Percentiles rank a stretch among this genome's conserved stretches.
phyloP scores from a whole-genome alignment of 176 grass and related monocot genomes.

The Oryza officinalis region DNA sequence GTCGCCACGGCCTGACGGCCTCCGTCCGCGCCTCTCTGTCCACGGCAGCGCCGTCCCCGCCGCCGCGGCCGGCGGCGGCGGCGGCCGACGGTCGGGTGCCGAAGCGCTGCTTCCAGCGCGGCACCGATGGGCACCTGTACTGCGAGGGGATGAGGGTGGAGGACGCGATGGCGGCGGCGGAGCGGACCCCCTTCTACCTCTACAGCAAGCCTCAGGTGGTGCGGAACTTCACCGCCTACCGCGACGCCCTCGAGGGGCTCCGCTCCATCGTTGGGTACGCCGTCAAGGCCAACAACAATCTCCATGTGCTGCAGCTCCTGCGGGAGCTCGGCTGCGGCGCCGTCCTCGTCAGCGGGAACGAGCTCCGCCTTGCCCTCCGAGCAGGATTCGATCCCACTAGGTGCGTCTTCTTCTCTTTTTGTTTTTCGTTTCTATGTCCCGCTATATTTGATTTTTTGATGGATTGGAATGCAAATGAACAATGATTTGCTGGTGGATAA shows the following conservation, averaged over 20 bases:
- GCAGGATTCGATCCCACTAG: constrained; percentile 80
- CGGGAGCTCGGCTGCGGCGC: constrained; percentile 75
- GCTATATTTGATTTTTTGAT: not conserved
- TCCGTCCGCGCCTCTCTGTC: constrained; percentile 46
- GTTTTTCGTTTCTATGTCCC: not conserved
- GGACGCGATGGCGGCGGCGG: constrained; percentile 74
- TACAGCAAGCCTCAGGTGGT: constrained; percentile 94
- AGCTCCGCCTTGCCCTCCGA: constrained; percentile 68
- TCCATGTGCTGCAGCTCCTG: constrained; percentile 73
- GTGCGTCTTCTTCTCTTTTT: constrained; percentile 17
- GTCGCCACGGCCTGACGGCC: not conserved
- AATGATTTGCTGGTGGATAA: not conserved
- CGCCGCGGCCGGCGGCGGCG: not conserved
- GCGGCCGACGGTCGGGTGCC: not conserved
- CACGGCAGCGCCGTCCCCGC: constrained; percentile 37
- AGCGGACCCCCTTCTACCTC: constrained; percentile 88
- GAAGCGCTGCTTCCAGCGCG: constrained; percentile 74
- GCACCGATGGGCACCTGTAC: constrained; percentile 69
- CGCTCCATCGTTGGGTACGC: constrained; percentile 82
- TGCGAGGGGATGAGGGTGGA: constrained; percentile 77
- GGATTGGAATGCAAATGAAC: not conserved
- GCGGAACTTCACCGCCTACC: constrained; percentile 75
- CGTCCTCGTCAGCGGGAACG: constrained; percentile 92
- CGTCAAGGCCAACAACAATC: constrained; percentile 95
- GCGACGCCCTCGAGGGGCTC: constrained; percentile 74